Base-by-base conservation (phyloP, 768 basidiomycete species). In the Exidia glandulosa region DNA sequence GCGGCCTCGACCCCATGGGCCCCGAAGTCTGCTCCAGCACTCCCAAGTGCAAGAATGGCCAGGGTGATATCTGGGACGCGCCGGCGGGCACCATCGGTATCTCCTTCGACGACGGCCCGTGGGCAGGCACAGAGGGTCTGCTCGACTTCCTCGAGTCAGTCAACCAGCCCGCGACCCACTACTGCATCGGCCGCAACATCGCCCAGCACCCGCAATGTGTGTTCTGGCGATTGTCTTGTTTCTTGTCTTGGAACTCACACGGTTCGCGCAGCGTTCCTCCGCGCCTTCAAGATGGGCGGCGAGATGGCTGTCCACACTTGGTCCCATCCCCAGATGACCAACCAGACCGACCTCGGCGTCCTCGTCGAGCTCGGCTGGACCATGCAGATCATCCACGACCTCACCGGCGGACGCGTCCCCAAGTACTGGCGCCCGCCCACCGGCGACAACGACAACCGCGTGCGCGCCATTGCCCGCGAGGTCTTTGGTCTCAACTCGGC, bases 361-460 rank as follows among this genome's bases (percentile, higher is more conserved):
- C 63, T 94, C 36, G 89, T 78, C n/a, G 83, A 90, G 77, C 76
- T 94, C 59, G 91, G 90, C 12, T 93, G 87, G 85, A 84, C 88
- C 2, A 78, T 86, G 73, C 80, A 84, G 69, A 72, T 94, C 63
- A 87, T 94, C 62, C 81, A 85, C 64, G 85, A 92, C 69, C 84
- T 85, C 1, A 90, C 86, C 4, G 87, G 87, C 33, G 94, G 94
- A 2, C 80, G 76, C n/a, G 67, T 84, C n/a, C 81, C 86, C 19
- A 73, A 74, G 56, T 94, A 78, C 76, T 96, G 93, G 93, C 75
- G 91, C 19, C 90, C 90, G 2, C 91, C 91, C 7, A 91, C 81
- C 67, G 90, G 90, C 33, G 88, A 94, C 69, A 79, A 80, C 50
- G 94, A 98, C 68, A 81, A 79, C 71, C 82, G 94, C 54, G 89